Conservation (phyloP, 176 grass and related monocot species). For the Juncus inflexus region DNA sequence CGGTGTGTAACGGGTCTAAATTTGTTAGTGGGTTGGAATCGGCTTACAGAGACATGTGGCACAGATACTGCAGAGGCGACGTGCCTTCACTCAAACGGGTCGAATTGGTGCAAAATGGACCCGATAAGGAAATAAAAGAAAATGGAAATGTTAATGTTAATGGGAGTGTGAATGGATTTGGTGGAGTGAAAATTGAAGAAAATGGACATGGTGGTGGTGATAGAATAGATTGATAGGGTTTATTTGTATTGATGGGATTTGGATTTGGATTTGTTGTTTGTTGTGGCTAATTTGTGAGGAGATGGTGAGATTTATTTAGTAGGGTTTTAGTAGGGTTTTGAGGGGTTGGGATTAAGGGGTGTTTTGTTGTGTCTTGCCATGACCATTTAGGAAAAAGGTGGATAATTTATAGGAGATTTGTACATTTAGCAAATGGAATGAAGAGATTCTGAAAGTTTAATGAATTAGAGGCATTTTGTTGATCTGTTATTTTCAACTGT, state of each 20-base stretch:
- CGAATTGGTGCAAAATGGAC: constrained; percentile 43
- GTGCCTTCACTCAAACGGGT: constrained; percentile 54
- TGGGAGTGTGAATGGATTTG: constrained; percentile 15
- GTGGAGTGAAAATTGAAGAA: not conserved
- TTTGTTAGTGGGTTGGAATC: constrained; percentile 80
- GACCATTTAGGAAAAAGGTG: constrained; percentile 24
- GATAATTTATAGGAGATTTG: constrained; percentile 43
- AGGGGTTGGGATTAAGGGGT: not conserved
- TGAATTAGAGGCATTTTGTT: constrained; percentile 32
- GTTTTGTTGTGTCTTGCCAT: constrained; percentile 16
- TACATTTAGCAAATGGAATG: constrained; percentile 42
- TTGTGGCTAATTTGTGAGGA: constrained; percentile 8
- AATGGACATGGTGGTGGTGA: constrained; percentile 18
- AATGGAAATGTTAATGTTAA: constrained; percentile 5
- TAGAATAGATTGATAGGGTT: not conserved
- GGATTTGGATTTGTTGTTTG: constrained; percentile 16
- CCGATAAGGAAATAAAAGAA: constrained; percentile 1
- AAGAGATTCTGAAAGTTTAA: constrained; percentile 32
- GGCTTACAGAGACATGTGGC: constrained; percentile 88
- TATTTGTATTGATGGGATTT: not conserved
- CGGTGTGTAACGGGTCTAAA: constrained; percentile 70
- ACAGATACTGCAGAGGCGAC: constrained; percentile 65
- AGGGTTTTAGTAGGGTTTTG: constrained; percentile 8
- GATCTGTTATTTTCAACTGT: not conserved
- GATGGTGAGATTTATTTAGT: constrained; percentile 9